Evolutionary conservation across 2,329 filamentous ascomycete genomes (phyloP), one percentile per base, ranked within the genome.

Genomic region (Rhynchosporium graminicola): DNA sequence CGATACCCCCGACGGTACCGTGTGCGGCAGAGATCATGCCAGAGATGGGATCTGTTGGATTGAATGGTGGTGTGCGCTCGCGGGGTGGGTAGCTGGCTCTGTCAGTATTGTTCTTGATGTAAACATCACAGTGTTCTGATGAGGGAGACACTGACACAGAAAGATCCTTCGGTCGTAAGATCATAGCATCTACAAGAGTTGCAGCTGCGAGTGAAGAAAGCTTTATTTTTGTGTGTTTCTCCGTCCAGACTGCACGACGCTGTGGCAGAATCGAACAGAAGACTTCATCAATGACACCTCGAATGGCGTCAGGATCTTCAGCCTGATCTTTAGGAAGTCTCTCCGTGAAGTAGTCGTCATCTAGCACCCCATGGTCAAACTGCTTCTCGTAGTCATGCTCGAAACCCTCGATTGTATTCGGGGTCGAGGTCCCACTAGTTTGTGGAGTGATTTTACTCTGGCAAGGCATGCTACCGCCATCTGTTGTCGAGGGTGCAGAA

Each of bases 21-120:
- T 65, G 59, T 1, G 63, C 51, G 1, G 66, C 67, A 1, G 62
- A 59, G 1, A 67, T 38, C 13, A 63, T 57, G 38, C 68, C 68
- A 0, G 68, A 64, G 4, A 67, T 46, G 8, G 67, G 67, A 46
- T 69, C 65, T 12, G 63, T 45, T 6, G 63, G 65, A 3, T 58
- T 61, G 6, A 15, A 38, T 38, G 56, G 36, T 9, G 29, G 57
- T 3, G 15, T 36, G 20, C 42, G 59, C 20, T 40, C 33, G 26
- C 43, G 57, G 33, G 38, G 9, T 26, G 57, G 42, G 43, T 62
- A 62, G 20, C 60, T 62, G 36, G 6, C 10, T 6, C n/a, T 42
- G 15, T 55, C 20, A 56, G 51, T 9, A 47, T 28, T 4, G 12
- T 12, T 5, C 33, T 36, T 36, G 2, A 1, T 9, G 2, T 6